Percentiles rank a stretch among this genome's conserved stretches.
Conservation (phyloP, 23 red algal species). For the Cyanidium caldarium region DNA sequence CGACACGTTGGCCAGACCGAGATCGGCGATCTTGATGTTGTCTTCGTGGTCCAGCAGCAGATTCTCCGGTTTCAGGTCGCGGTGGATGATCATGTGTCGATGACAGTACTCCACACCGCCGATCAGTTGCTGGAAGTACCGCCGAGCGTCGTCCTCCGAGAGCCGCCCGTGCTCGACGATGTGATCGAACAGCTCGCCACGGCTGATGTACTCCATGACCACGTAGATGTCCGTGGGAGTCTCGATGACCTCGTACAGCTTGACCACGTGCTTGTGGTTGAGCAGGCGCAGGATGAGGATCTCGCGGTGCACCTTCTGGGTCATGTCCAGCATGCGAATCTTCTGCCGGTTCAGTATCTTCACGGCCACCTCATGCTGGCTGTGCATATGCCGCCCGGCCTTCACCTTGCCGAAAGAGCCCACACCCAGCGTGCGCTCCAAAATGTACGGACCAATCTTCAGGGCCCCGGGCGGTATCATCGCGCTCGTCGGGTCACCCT, state of each 20-base stretch:
- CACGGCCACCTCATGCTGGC: slow-evolving; percentile 91
- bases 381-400: slow-evolving; percentile 10
- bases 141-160: slow-evolving; percentile 74
- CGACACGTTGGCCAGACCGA: slow-evolving; percentile 91
- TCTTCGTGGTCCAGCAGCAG: slow-evolving; percentile 66
- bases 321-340: slow-evolving; percentile 72
- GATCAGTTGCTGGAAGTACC: slow-evolving; percentile 97
- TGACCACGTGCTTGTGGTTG: slow-evolving; percentile 88
- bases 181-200: slow-evolving; percentile 92
- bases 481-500: too few relatives aligned
- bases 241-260: slow-evolving; percentile 95
- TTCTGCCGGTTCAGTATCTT: slow-evolving; percentile 98
- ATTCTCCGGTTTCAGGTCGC: slow-evolving; percentile 98
- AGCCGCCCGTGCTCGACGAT: slow-evolving; percentile 89
- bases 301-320: slow-evolving; percentile 88
- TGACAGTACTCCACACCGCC: slow-evolving; percentile 96
- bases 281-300: slow-evolving; percentile 86
- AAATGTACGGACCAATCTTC: slow-evolving; percentile 63
- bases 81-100: slow-evolving; percentile 86
- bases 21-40: slow-evolving; percentile 97
- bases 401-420: slow-evolving; percentile 96
- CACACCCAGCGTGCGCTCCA: slow-evolving; percentile 79
- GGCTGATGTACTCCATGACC: slow-evolving; percentile 69
- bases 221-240: slow-evolving; percentile 82
- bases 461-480: slow-evolving; percentile 4